A percentile compares a stretch with the other conserved stretches of the same genome.
These are phyloP conservation scores for Eucalyptus polyanthemos DNA, from an alignment of 345 rosid species.

Conservation along the genomic window DNA sequence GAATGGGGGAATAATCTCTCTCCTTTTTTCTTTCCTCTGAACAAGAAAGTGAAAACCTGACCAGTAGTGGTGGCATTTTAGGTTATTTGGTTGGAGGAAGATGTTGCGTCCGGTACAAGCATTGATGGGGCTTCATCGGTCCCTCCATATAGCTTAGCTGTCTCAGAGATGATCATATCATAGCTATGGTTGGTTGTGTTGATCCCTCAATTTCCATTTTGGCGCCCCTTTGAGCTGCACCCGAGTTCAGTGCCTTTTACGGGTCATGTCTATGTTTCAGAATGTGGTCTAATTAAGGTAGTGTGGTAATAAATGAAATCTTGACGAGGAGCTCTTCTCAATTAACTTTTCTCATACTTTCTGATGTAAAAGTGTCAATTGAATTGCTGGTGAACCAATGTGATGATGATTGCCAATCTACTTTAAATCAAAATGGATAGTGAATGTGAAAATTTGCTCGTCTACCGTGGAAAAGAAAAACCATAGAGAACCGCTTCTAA, in stretches of 20 bases:
- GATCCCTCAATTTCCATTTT: background rate
- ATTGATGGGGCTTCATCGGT: background rate
- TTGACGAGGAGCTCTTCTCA: background rate
- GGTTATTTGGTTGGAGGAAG: background rate
- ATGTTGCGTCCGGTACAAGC: background rate
- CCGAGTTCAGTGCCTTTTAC: background rate
- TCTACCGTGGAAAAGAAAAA: background rate
- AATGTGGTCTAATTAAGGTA: background rate
- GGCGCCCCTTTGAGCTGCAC: background rate
- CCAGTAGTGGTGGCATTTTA: conserved; percentile 6
- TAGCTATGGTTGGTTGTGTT: background rate
- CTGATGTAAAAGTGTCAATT: background rate
- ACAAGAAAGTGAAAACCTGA: background rate
- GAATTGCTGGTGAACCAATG: background rate
- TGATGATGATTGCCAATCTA: background rate
- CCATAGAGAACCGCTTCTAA: background rate
- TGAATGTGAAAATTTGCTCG: background rate
- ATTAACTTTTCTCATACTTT: background rate
- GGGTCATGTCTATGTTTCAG: background rate
- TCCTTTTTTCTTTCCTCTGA: background rate
- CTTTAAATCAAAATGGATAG: background rate
- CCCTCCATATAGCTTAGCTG: background rate
- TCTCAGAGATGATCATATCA: background rate
- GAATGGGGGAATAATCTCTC: background rate
- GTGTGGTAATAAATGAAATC: background rate